Conservation (phyloP, 192 early-diverging fungal species). For the Rhizoclosmatium sp. region DNA sequence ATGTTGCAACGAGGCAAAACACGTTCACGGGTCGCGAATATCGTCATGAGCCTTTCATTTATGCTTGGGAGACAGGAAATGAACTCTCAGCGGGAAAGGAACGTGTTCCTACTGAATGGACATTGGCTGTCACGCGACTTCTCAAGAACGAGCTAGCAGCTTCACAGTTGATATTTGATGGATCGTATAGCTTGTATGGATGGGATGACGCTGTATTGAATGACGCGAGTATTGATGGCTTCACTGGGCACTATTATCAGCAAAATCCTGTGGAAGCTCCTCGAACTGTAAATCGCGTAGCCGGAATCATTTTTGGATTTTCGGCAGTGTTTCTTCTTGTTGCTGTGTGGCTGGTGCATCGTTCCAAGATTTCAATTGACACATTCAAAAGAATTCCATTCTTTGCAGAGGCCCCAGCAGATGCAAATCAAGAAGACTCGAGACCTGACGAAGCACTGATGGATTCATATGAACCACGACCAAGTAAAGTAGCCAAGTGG, state of each 20-base stretch:
- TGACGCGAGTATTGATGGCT: slow-evolving; percentile 44
- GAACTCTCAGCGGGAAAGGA: slow-evolving; percentile 46
- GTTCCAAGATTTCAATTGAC: neutral
- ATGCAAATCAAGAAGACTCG: too few relatives aligned
- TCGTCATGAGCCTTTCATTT: slow-evolving; percentile 50
- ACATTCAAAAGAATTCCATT: too few relatives aligned
- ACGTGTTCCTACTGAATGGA: slow-evolving; percentile 49
- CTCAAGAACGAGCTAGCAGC: slow-evolving; percentile 37
- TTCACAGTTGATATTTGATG: slow-evolving; percentile 47
- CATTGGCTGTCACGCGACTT: slow-evolving; percentile 37
- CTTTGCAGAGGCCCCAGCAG: too few relatives aligned
- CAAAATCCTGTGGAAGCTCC: neutral
- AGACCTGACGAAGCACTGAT: too few relatives aligned
- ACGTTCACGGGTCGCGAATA: slow-evolving; percentile 53
- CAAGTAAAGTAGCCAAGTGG: too few relatives aligned
- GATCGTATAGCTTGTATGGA: slow-evolving; percentile 45
- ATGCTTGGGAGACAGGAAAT: slow-evolving; percentile 59
- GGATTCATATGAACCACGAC: too few relatives aligned
- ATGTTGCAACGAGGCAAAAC: slow-evolving; percentile 50
- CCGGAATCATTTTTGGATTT: neutral
- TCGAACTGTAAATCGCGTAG: neutral
- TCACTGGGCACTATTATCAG: slow-evolving; percentile 54
- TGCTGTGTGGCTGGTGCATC: neutral
- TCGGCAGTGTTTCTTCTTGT: slow-evolving; percentile 2
- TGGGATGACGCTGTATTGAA: slow-evolving; percentile 33